Evolutionary conservation across 345 rosid genomes (phyloP), one percentile per base, ranked within the genome.

Genomic region (Kandelia obovata): DNA sequence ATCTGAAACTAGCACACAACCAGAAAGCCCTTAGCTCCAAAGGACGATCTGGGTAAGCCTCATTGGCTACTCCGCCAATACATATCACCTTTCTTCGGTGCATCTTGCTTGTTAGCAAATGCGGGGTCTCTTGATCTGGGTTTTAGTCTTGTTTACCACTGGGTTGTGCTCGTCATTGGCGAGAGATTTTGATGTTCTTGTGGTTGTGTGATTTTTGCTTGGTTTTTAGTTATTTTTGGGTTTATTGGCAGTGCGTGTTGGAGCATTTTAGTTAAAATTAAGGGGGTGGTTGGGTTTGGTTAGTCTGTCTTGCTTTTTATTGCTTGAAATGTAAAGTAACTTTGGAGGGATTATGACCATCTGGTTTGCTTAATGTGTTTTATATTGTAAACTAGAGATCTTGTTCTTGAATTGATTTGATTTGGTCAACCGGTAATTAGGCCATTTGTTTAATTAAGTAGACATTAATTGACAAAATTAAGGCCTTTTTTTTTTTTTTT

Each of bases 1-100:
- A 86, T 86, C 91, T 82, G 84, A 26, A 71, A 70, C 75, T 61
- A 20, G 11, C 62, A 59, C 49, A 53, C 53, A 61, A 76, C 69
- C 68, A 25, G 1, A 25, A 25, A 35, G 19, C 37, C 64, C 61
- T 57, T 39, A 37, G 17, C 69, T 32, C 28, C 35, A 59, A 59
- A 59, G 43, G 16, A 58, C 71, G 58, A 75, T 70, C 71, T 66
- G 66, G 79, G 75, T 75, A 61, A 59, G 71, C 71, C 27, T 47
- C 53, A 2, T n/a, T 53, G 53, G 19, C 43, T 67, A 43, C 46
- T 25, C 30, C 13, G 16, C 11, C n/a, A 13, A 19, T 30, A 30
- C 71, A 71, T 62, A 53, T 65, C 43, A 49, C n/a, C 31, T 75
- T 65, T 67, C 47, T 46, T 20, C 46, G 13, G 34, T 15, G 7